phyloP scores from a whole-genome alignment of 2,329 filamentous ascomycete species.

The Pseudogymnoascus sp. region DNA sequence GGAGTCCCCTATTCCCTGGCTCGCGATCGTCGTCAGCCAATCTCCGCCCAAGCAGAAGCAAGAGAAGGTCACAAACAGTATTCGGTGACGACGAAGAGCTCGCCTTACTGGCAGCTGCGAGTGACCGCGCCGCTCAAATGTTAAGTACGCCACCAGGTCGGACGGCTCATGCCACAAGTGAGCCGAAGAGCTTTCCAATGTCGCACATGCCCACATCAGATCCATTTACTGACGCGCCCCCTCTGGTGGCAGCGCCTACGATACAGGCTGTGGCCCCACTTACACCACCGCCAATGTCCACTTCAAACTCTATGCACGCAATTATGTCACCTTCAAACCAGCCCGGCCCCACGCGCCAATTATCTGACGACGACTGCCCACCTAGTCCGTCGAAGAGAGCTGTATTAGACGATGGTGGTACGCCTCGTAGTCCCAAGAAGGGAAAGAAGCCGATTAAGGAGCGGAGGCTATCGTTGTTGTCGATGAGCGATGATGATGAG shows the following conservation, averaged over 20 bases:
- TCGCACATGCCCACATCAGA: neutral
- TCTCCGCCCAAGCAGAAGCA: neutral
- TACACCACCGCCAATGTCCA: neutral
- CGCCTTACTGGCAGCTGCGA: neutral
- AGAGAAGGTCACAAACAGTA: neutral
- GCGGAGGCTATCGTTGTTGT: neutral
- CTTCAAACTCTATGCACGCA: neutral
- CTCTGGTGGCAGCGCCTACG: neutral
- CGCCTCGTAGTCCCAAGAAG: constrained; percentile 9
- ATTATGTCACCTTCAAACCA: constrained; percentile 11
- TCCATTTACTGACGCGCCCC: neutral
- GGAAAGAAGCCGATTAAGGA: neutral
- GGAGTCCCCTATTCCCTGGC: neutral
- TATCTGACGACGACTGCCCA: neutral
- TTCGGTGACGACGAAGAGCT: neutral
- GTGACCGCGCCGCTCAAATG: neutral
- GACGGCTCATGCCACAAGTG: neutral
- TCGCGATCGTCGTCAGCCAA: neutral
- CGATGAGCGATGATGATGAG: neutral
- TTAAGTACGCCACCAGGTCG: neutral
- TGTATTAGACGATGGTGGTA: constrained; percentile 9
- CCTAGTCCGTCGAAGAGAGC: neutral
- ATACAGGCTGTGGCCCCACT: neutral
- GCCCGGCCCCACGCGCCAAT: neutral
- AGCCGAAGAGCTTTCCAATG: neutral